Base-by-base conservation (phyloP, 257 asterid genomes). In the Jasminum sambac region DNA sequence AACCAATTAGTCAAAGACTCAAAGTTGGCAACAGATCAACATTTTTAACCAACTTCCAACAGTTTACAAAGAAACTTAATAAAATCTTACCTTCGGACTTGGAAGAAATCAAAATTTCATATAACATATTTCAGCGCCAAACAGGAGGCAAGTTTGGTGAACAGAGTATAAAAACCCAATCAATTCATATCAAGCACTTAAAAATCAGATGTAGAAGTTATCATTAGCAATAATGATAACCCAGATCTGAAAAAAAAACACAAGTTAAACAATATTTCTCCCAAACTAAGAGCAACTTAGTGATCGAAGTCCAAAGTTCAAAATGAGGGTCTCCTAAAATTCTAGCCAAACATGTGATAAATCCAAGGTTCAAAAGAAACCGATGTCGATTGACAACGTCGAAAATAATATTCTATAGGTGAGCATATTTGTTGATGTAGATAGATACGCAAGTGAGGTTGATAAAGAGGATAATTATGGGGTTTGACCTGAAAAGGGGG, bases 401-500 rank as follows among this genome's bases (percentile, higher is more conserved):
- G 55, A 5, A 6, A 34, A 74, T 44, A 37, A 50, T 17, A 58
- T n/a, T 50, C 19, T 17, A 50, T 1, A 50, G 59, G 59, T 17
- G 59, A 17, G 25, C 25, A 8, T 17, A 25, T 50, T n/a, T 50
- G 17, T 17, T 50, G 25, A 30, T 30, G 36, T 30, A 39, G 44
- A 10, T 52, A 72, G 17, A 70, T 66, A 66, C 38, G 60, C 34
- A 12, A 17, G 39, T 23, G 9, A 17, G 59, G 17, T 23, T 1
- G 8, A 19, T 50, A 50, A 50, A 50, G 21, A n/a, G 12, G 24
- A 50, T 50, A 19, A 6, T 8, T 17, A n/a, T 8, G 59, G 59
- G 59, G 25, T 39, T 24, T 43, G 73, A 94, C 99, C 97, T 89
- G 90, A 94, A 94, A 63, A 94, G 96, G 24, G 99, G 99, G 52